A percentile compares a stretch with the other conserved stretches of the same genome.
phyloP scores from a whole-genome alignment of 331 rosid genomes.

The Saraca asoca region DNA sequence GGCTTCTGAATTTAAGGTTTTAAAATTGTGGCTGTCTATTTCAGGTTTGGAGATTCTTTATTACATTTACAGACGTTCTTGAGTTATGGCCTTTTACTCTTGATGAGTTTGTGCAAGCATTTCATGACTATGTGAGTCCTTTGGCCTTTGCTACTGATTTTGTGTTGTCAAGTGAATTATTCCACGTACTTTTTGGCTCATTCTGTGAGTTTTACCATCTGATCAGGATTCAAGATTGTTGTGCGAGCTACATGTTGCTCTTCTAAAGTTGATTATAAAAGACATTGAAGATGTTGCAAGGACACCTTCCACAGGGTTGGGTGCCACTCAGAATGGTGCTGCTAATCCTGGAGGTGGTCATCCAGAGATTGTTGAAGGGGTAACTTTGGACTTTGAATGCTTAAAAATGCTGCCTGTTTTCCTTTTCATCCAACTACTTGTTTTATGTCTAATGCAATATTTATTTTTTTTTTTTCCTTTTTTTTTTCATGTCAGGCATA shows the following conservation, averaged over 20 bases:
- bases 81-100: constrained; percentile 96
- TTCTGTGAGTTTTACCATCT: constrained; percentile 16
- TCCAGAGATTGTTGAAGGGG: constrained; percentile 98
- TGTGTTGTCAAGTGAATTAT: constrained; percentile 17
- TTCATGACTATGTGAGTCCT: constrained; percentile 88
- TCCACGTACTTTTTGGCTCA: constrained; percentile 9
- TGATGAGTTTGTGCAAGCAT: constrained; percentile 92
- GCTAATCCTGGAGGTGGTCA: constrained; percentile 98
- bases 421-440: constrained; percentile 5
- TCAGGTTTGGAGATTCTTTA: constrained; percentile 96
- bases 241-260: constrained; percentile 91
- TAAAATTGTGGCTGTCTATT: constrained; percentile 36
- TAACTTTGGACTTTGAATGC: constrained; percentile 39
- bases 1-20: constrained; percentile 22
- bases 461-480: constrained; percentile 30
- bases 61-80: constrained; percentile 91
- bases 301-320: constrained; percentile 85
- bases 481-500: constrained; percentile 61
- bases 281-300: constrained; percentile 99
- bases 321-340: constrained; percentile 82
- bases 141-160: constrained; percentile 35
- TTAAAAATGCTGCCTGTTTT: constrained; percentile 4
- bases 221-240: constrained; percentile 92
- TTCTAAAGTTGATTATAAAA: constrained; percentile 81
- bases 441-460: constrained; percentile 24